Base-by-base conservation (phyloP, 108 stramenopile species). In the Fistulifera pelliculosa region DNA sequence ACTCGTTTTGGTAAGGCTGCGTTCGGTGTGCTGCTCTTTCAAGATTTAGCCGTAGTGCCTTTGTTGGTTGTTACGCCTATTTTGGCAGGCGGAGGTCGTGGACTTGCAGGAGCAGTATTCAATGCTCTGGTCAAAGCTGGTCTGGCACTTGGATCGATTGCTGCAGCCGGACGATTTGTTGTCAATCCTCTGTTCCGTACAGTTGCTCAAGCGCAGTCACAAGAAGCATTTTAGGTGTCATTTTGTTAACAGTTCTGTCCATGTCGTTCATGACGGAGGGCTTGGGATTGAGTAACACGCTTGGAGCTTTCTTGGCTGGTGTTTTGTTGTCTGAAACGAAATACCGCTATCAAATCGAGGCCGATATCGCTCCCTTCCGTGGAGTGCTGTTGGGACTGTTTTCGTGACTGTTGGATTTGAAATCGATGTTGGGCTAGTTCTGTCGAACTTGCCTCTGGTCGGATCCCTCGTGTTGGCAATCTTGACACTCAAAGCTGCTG, bases 341-440 rank as follows among this genome's bases (percentile, higher is more conserved):
- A 60, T 95, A 94, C 73, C 68, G 86, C 21, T 89, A 94, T 62
- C 93, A 96, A 71, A 75, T 97, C 19, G 96, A 97, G 66, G 93
- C 91, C 0, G 94, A 97, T 54, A 93, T 95, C 51, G 93, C 96
- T 5, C 94, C 94, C 1, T 96, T 97, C 56, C 81, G 96, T 21
- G 96, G 94, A 14, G 69, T 97, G 10, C 69, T 97, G 54, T 71
- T 97, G 28, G 96, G 96, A 7, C 66, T 97, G 27, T 97, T 97
- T 97, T 97, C 69, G 81, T 94, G 25, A 96, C 96, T 10, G 96
- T 97, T 10, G 96, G 96, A 17, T 97, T 95, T 61, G 92, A 94
- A 68, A 93, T 97, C 47, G 94, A 97, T 68, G 56, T 94, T 1
- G 57, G 54, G 0, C 64, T 96, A 57, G 78, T 95, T 59, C 62